Evolutionary conservation across 148 eudicot genomes (phyloP).

Genomic region (Nyssa sinensis): DNA sequence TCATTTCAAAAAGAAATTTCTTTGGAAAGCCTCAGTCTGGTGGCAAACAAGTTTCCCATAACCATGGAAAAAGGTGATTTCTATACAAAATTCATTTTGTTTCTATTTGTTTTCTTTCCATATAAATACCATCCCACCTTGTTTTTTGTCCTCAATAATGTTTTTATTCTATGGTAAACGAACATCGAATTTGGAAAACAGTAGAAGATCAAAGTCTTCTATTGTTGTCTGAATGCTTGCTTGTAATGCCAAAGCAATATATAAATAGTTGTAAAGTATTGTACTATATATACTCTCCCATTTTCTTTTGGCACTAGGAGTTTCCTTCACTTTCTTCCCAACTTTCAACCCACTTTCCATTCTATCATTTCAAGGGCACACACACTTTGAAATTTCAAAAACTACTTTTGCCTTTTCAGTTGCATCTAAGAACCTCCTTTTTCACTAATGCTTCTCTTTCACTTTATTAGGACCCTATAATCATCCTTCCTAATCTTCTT

Average conservation of each 20-base stretch:
- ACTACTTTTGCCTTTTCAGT: too few relatives aligned
- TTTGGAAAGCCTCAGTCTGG: neutral
- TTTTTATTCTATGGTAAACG: neutral
- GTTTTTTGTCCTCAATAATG: neutral
- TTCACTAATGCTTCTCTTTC: too few relatives aligned
- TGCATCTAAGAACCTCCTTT: too few relatives aligned
- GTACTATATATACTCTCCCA: too few relatives aligned
- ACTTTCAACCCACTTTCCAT: slow-evolving; percentile 11
- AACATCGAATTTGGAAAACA: neutral
- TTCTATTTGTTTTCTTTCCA: neutral
- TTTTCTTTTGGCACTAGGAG: slow-evolving; percentile 4
- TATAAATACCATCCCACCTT: neutral
- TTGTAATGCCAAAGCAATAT: neutral
- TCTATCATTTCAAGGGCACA: neutral
- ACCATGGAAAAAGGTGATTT: neutral
- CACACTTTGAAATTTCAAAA: slow-evolving; percentile 1
- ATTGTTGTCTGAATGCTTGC: too few relatives aligned
- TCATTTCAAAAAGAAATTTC: neutral
- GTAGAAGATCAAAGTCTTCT: neutral
- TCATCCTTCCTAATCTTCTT: too few relatives aligned
- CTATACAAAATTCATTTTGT: too few relatives aligned
- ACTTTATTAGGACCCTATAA: too few relatives aligned
- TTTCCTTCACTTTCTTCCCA: neutral
- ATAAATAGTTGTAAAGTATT: too few relatives aligned
- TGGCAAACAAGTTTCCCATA: neutral